Percentiles rank a stretch among this genome's conserved stretches.
Evolutionary conservation across 2,329 filamentous ascomycete species (phyloP).

Genomic region (Paecilomyces dactylethromorphus): DNA sequence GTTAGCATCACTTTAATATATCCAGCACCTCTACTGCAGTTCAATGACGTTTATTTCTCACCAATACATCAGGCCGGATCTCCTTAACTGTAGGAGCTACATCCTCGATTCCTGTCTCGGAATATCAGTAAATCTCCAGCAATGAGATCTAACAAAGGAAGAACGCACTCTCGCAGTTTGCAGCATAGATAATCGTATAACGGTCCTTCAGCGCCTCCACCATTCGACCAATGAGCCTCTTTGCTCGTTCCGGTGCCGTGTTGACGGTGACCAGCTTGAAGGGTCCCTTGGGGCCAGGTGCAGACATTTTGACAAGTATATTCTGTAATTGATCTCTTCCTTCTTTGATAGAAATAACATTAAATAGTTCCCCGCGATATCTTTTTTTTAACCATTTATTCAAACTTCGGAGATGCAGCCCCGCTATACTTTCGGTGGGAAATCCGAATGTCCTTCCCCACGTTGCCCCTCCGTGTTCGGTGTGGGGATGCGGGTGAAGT

Average conservation of each 20-base stretch:
- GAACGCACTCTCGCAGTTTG: constrained; percentile 54
- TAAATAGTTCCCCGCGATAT: neutral
- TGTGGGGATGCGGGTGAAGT: neutral
- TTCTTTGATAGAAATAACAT: neutral
- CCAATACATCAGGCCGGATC: constrained; percentile 49
- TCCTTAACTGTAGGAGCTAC: constrained; percentile 49
- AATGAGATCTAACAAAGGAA: neutral
- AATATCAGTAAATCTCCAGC: constrained; percentile 2
- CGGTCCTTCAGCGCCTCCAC: constrained; percentile 55
- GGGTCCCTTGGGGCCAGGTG: constrained; percentile 43
- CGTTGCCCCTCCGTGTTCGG: neutral
- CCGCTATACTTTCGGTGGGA: neutral
- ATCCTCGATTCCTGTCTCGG: constrained; percentile 42
- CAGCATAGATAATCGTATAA: constrained; percentile 58
- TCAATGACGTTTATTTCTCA: constrained; percentile 25
- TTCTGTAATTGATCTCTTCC: neutral
- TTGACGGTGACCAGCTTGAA: constrained; percentile 63
- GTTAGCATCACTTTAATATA: neutral
- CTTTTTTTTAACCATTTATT: neutral
- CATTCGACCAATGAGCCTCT: constrained; percentile 55
- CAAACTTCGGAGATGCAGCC: constrained; percentile 4
- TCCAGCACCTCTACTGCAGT: neutral
- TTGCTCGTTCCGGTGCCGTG: constrained; percentile 59
- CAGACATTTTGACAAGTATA: neutral
- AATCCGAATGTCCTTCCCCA: neutral